phyloP scores from a whole-genome alignment of 345 rosid genomes.

The Salix dunnii region DNA sequence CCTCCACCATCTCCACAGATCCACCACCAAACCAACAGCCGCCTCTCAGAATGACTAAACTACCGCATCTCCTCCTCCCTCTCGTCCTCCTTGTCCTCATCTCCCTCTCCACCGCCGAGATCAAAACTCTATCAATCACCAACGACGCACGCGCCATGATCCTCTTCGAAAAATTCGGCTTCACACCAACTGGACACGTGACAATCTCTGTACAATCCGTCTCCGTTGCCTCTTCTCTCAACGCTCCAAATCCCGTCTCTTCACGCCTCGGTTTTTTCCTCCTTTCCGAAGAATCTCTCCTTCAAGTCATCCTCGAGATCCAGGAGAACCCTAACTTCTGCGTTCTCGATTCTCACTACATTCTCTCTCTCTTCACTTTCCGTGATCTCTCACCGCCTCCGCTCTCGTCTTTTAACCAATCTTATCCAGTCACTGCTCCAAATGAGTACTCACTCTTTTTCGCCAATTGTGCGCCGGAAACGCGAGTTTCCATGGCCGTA shows the following conservation, averaged over 20 bases:
- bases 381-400: conserved; percentile 83
- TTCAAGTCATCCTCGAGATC: conserved; percentile 76
- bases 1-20: not conserved
- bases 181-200: conserved; percentile 81
- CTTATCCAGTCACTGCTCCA: conserved; percentile 64
- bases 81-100: conserved; percentile 21
- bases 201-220: conserved; percentile 60
- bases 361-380: conserved; percentile 61
- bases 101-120: conserved; percentile 16
- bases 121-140: conserved; percentile 46
- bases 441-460: conserved; percentile 87
- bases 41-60: conserved; percentile 40
- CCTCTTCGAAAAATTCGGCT: conserved; percentile 92
- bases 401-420: conserved; percentile 48
- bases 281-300: conserved; percentile 81
- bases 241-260: conserved; percentile 47
- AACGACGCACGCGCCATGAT: conserved; percentile 85
- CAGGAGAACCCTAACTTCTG: conserved; percentile 76
- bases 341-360: conserved; percentile 75
- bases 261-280: conserved; percentile 92
- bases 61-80: conserved; percentile 18
- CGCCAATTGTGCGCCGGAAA: conserved; percentile 79
- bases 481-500: conserved; percentile 78
- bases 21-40: not conserved
- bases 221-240: conserved; percentile 46